These are phyloP conservation scores for Coemansia sp. DNA, from an alignment of 192 early-diverging fungal species.

Conservation along the genomic window DNA sequence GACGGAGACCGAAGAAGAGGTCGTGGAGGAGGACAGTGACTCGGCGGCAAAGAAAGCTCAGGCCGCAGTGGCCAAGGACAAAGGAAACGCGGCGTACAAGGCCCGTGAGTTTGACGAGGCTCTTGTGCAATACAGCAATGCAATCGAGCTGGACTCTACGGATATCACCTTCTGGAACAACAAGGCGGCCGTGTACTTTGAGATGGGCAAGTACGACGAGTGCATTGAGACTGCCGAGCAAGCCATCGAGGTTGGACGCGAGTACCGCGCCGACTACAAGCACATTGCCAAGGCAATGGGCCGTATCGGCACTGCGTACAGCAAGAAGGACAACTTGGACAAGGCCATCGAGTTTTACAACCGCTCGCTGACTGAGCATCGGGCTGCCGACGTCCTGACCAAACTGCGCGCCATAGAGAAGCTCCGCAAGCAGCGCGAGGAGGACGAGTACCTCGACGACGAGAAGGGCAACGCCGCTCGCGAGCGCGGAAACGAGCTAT, in stretches of 20 bases:
- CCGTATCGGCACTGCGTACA: slow-evolving; percentile 88
- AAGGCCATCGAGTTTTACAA: slow-evolving; percentile 92
- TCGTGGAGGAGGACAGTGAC: slow-evolving; percentile 59
- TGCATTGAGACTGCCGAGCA: slow-evolving; percentile 90
- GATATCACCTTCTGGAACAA: slow-evolving; percentile 95
- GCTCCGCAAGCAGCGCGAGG: slow-evolving; percentile 71
- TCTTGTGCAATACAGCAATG: slow-evolving; percentile 85
- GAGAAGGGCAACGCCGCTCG: slow-evolving; percentile 86
- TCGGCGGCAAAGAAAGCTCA: slow-evolving; percentile 66
- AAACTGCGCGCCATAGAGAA: slow-evolving; percentile 89
- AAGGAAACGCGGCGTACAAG: slow-evolving; percentile 92
- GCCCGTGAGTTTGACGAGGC: slow-evolving; percentile 88
- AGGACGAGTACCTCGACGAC: slow-evolving; percentile 84
- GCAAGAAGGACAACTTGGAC: slow-evolving; percentile 72
- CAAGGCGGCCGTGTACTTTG: slow-evolving; percentile 95
- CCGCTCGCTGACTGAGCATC: slow-evolving; percentile 94
- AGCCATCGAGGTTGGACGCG: slow-evolving; percentile 90
- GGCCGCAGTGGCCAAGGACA: slow-evolving; percentile 76
- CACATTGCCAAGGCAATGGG: slow-evolving; percentile 92
- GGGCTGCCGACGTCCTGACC: slow-evolving; percentile 86
- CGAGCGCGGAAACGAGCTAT: slow-evolving; percentile 89
- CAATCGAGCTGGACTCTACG: slow-evolving; percentile 84
- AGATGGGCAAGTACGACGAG: slow-evolving; percentile 89
- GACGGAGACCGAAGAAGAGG: slow-evolving; percentile 52
- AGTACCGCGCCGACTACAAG: slow-evolving; percentile 91